phyloP scores from a whole-genome alignment of 1,284 basidiomycete species.

The Marasmius fiardii region DNA sequence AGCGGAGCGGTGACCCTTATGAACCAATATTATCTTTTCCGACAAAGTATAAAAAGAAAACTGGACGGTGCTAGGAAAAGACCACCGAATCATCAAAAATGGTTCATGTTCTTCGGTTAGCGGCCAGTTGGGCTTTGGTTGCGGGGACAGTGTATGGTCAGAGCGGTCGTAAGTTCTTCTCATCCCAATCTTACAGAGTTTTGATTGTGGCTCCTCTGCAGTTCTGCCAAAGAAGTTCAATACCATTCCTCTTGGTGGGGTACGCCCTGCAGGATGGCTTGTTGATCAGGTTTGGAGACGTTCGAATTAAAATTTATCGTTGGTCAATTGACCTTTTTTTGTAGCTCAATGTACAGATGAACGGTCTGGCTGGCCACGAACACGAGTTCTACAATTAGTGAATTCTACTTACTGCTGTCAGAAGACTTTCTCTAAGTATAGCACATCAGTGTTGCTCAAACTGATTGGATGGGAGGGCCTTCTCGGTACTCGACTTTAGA shows the following conservation, averaged over 20 bases:
- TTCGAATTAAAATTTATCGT: not conserved
- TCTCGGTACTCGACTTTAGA: constrained; percentile 51
- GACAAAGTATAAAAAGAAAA: too few species aligned
- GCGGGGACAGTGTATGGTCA: not conserved
- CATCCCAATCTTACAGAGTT: not conserved
- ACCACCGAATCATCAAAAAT: not conserved
- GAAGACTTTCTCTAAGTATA: not conserved
- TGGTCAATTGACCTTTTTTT: not conserved
- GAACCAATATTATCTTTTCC: too few species aligned
- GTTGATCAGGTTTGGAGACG: constrained; percentile 39
- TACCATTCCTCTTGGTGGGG: constrained; percentile 42
- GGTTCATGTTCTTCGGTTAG: not conserved
- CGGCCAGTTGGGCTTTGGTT: too few species aligned
- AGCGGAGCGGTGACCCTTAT: too few species aligned
- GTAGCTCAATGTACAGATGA: constrained; percentile 48
- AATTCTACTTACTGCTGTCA: constrained; percentile 9
- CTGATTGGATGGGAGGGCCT: constrained; percentile 51
- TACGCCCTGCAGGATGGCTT: constrained; percentile 50
- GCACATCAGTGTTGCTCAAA: constrained; percentile 40
- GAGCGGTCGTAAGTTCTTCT: not conserved
- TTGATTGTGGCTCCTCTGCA: constrained; percentile 12
- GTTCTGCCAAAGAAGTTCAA: constrained; percentile 49
- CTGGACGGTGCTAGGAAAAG: too few species aligned
- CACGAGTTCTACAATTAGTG: constrained; percentile 57
- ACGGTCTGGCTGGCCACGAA: constrained; percentile 51